phyloP scores from a whole-genome alignment of 2,329 filamentous ascomycete genomes.

The Talaromyces sp. region DNA sequence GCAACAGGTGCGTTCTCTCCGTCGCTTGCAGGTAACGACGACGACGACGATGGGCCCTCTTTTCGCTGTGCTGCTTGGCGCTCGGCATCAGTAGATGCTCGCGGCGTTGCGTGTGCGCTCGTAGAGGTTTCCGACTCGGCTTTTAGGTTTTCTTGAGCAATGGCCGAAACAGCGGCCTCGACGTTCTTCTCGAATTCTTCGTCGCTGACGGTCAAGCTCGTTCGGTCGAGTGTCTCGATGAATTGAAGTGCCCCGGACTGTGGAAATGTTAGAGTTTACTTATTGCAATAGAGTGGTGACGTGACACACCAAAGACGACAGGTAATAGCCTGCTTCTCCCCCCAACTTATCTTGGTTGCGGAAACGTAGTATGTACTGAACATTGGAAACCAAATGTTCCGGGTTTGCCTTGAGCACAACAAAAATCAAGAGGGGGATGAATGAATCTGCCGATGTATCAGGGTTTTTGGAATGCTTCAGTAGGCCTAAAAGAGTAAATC shows the following conservation, averaged over 20 bases:
- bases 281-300: neutral
- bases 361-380: slow-evolving; percentile 96
- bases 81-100: slow-evolving; percentile 50
- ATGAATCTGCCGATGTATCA: slow-evolving; percentile 93
- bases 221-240: slow-evolving; percentile 92
- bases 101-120: slow-evolving; percentile 48
- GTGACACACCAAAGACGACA: slow-evolving; percentile 73
- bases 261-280: neutral
- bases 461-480: slow-evolving; percentile 80
- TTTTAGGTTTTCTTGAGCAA: slow-evolving; percentile 78
- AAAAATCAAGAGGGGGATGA: slow-evolving; percentile 91
- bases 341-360: slow-evolving; percentile 95
- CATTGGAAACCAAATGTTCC: slow-evolving; percentile 91
- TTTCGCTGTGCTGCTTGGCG: slow-evolving; percentile 43
- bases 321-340: slow-evolving; percentile 96
- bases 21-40: slow-evolving; percentile 31
- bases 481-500: slow-evolving; percentile 53
- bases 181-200: slow-evolving; percentile 95
- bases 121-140: slow-evolving; percentile 43
- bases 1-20: slow-evolving; percentile 79
- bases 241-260: slow-evolving; percentile 79
- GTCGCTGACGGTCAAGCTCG: slow-evolving; percentile 85
- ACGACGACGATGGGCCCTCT: slow-evolving; percentile 22
- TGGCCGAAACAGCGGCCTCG: slow-evolving; percentile 91
- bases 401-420: slow-evolving; percentile 92